A percentile compares a stretch with the other conserved stretches of the same genome.
phyloP scores from a whole-genome alignment of 2,329 filamentous ascomycete species.

The Aspergillus felis region DNA sequence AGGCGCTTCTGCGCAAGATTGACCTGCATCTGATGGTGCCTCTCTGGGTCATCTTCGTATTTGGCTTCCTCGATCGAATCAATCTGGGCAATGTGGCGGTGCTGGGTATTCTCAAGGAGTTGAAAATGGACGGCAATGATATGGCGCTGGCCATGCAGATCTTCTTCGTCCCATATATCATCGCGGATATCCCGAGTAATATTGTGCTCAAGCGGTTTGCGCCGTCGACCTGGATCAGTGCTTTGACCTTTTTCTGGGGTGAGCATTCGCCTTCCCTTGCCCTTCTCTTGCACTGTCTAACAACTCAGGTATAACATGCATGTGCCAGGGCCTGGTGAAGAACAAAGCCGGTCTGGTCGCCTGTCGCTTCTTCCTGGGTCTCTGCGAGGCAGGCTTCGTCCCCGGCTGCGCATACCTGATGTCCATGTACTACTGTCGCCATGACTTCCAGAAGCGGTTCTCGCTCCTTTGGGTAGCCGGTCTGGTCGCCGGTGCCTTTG shows the following conservation, averaged over 20 bases:
- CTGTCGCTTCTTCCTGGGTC: slow-evolving; percentile 29
- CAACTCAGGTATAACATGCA: slow-evolving; percentile 18
- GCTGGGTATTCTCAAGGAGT: slow-evolving; percentile 17
- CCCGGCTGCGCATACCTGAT: slow-evolving; percentile 31
- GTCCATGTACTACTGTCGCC: slow-evolving; percentile 33
- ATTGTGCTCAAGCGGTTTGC: slow-evolving; percentile 22
- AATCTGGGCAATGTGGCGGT: slow-evolving; percentile 21
- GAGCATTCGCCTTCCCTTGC: background rate
- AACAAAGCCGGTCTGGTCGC: slow-evolving; percentile 26
- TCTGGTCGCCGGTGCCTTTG: slow-evolving; percentile 32
- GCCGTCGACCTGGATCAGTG: slow-evolving; percentile 10
- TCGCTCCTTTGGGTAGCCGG: slow-evolving; percentile 31
- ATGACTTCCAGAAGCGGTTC: slow-evolving; percentile 37
- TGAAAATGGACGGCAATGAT: slow-evolving; percentile 13
- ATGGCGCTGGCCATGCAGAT: slow-evolving; percentile 6
- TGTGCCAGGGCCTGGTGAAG: slow-evolving; percentile 30
- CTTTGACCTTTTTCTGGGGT: background rate
- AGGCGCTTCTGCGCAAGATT: slow-evolving; percentile 16
- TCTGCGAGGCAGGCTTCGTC: slow-evolving; percentile 36
- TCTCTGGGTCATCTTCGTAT: slow-evolving; percentile 19
- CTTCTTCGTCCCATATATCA: slow-evolving; percentile 27
- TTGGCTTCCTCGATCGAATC: slow-evolving; percentile 20
- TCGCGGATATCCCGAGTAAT: slow-evolving; percentile 26
- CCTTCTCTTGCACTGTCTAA: background rate
- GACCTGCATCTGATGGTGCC: slow-evolving; percentile 20